Base-by-base conservation (phyloP, 495 filamentous ascomycete species). In the Aspergillus taichungensis region DNA sequence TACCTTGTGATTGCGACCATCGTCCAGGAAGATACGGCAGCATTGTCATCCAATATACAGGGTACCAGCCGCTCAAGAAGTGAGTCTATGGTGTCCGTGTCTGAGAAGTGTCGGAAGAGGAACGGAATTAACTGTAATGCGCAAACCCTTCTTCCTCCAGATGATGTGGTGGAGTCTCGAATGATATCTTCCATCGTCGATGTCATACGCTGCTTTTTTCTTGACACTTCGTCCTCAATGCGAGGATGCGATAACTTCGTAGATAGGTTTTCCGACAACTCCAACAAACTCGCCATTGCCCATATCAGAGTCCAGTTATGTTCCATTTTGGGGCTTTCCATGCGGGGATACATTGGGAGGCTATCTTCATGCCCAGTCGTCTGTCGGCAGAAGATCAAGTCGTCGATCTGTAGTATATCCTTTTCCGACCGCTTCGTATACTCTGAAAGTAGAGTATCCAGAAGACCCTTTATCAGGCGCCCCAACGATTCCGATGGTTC, bases 71-170 rank as follows among this genome's bases (percentile, higher is more conserved):
- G 62, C 38, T 74, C 68, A n/a, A 83, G 39, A 6, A 71, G 54
- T 6, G 52, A 54, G 9, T 60, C 59, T 40, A 75, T 74, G 11
- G 60, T 61, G n/a, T 72, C 69, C 34, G 68, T 32, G 12, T 52
- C 52, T 6, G 53, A 43, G 46, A 60, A 63, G 18, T 64, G 57
- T 32, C 72, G 67, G 24, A 74, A 58, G 27, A 88, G 68, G 53
- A 96, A 94, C 0, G 84, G 78, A 13, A 95, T 54, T n/a, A 87
- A 67, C 51, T 95, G 88, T 18, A 97, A 64, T 31, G 84, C 83
- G 31, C 79, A 84, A 30, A 85, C 53, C 50, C 76, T 80, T 34
- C 68, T 66, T 9, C 71, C 65, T 4, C 74, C 63, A 39, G 83
- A 70, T 27, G 72, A 57, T 0, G 76, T 76, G 30, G 67, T 66